Base-by-base conservation (phyloP, 805 yeast genomes). In the Saccharomycopsis selenospora region DNA sequence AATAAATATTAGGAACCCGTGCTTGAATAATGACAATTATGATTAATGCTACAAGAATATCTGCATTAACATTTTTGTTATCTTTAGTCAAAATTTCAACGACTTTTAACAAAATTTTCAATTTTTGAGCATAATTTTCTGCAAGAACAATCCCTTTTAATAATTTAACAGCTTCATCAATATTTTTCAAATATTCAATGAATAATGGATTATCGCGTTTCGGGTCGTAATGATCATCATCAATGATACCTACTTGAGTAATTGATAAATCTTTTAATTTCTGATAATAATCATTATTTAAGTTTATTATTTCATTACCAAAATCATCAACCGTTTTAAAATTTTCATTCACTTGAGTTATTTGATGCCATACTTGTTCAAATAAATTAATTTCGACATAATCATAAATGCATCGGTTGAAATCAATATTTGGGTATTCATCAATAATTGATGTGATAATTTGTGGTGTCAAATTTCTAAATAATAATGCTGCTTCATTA, bases 311-410 rank as follows among this genome's bases (percentile, higher is more conserved):
- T n/a, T n/a, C n/a, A n/a, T n/a, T n/a, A n/a, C n/a, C n/a, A n/a
- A n/a, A n/a, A n/a, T n/a, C n/a, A n/a, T n/a, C n/a, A n/a, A n/a
- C n/a, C n/a, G n/a, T n/a, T n/a, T n/a, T n/a, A n/a, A n/a, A n/a
- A n/a, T n/a, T n/a, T 26, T 53, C 46, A 45, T 55, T 48, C 27
- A 70, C 42, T 4, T 54, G 56, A 11, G 61, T 59, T 11, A 77
- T 57, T 29, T 68, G 66, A 2, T 67, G 54, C 93, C 95, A 85
- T 4, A 88, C 59, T 52, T 74, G 76, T 54, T 78, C 84, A 57
- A 79, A 83, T 27, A 87, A 61, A 49, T 80, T 79, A 51, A 72
- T 57, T 57, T 90, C 96, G 13, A 86, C 80, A 56, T 86, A 86
- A 47, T 78, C 79, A 56, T 80, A 82, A 1, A 88, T 69, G 41